Percentiles rank a stretch among this genome's conserved stretches.
phyloP scores from a whole-genome alignment of 805 yeast genomes.

The Metschnikowia borealis region DNA sequence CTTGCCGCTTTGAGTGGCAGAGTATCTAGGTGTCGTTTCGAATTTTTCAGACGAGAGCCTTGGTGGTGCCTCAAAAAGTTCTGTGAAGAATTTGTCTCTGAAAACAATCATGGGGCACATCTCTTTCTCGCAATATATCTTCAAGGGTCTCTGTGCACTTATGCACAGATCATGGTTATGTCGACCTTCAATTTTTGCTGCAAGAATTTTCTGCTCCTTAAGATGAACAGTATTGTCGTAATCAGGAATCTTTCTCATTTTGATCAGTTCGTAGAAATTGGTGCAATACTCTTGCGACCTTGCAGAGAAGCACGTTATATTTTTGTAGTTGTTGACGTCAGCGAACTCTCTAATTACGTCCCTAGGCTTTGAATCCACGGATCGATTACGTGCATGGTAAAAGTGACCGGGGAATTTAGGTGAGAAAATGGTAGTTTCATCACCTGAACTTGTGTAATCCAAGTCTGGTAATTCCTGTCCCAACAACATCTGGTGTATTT shows the following conservation, averaged over 20 bases:
- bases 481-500: background rate
- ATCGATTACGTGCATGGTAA: background rate
- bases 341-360: background rate
- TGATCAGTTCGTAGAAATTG: background rate
- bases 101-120: background rate
- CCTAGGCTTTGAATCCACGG: background rate
- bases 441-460: background rate
- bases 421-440: background rate
- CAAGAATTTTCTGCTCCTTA: background rate
- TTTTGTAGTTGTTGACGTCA: background rate
- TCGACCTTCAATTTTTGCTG: background rate
- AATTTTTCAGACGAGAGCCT: background rate
- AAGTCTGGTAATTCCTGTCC: background rate
- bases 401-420: background rate
- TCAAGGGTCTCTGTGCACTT: conserved; percentile 3
- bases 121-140: background rate
- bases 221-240: background rate
- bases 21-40: background rate
- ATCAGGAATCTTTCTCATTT: background rate
- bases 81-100: background rate
- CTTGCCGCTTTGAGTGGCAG: background rate
- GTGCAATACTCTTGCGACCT: background rate
- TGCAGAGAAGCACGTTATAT: background rate
- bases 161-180: background rate
- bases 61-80: background rate